Base-by-base conservation (phyloP, 805 yeast genomes). In the Yamadazyma insecticola region DNA sequence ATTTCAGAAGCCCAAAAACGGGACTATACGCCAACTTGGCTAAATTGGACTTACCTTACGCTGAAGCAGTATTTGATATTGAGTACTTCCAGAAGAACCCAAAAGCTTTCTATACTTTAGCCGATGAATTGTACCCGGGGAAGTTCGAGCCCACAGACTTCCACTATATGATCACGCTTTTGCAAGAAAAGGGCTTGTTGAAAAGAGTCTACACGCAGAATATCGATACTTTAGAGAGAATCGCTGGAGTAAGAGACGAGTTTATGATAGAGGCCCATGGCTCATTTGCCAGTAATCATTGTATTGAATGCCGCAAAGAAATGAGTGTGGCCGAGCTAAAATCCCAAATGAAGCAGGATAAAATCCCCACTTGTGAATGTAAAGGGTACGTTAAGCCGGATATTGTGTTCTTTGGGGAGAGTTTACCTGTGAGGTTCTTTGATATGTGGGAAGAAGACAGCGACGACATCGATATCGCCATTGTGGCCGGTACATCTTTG, bases 51-150 rank as follows among this genome's bases (percentile, higher is more conserved):
- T 62, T 90, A 29, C 97, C 97, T 5, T 88, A 76, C 52, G 92
- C 97, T 1, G 98, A 90, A 51, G 97, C 97, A 0, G 96, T 90
- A 1, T 90, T 90, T 53, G 97, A 89, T 50, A 80, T 90, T 24
- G 89, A 80, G 13, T 90, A 74, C 52, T 86, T 87, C 56, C 60
- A 70, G 27, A 66, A 81, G 34, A 72, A 74, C 31, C 97, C 97
- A 0, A 68, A 74, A 37, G 92, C 97, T 0, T 90, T 90, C 50
- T 88, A 84, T 49, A 75, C 83, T 0, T 63, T 90, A 31, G 94
- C 96, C 0, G 74, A 74, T 11, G 97, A 88, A 45, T 61, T 90
- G 30, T 86, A 80, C 47, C 98, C 98, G 0, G 95, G 96, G 0
- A 79, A 81, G 41, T 90, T 79, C 50, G 56, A 72, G 17, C 97